Conservation (phyloP, 257 asterid genomes). For the Solanum bulbocastanum region DNA sequence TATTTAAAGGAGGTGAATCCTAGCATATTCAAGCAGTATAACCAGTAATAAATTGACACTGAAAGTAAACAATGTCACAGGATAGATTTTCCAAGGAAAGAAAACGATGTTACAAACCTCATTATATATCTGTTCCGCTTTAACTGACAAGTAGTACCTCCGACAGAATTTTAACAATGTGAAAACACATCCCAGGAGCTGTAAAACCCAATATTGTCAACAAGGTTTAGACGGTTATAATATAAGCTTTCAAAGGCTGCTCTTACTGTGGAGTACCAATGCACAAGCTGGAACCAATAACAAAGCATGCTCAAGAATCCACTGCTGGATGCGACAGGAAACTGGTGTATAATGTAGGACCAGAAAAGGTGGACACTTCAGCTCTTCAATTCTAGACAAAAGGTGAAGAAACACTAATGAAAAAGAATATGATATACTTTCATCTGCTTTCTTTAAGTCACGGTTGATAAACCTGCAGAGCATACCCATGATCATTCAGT, state of each 20-base stretch:
- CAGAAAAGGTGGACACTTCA: conserved; percentile 73
- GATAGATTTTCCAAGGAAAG: background rate
- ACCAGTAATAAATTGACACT: background rate
- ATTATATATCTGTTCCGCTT: conserved; percentile 72
- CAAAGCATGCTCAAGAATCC: conserved; percentile 54
- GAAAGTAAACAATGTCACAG: background rate
- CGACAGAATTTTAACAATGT: conserved; percentile 30
- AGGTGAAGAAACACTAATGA: background rate
- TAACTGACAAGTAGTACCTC: conserved; percentile 43
- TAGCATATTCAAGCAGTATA: background rate
- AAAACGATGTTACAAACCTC: conserved; percentile 36
- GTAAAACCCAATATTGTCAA: conserved; percentile 53
- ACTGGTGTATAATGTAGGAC: conserved; percentile 54
- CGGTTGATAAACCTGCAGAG: background rate
- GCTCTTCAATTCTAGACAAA: conserved; percentile 52
- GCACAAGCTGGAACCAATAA: conserved; percentile 52
- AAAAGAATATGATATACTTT: background rate
- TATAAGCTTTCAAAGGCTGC: conserved; percentile 33
- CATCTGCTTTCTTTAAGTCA: background rate
- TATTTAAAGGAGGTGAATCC: background rate
- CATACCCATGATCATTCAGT: conserved; percentile 42
- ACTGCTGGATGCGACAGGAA: conserved; percentile 46
- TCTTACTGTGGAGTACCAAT: conserved; percentile 50
- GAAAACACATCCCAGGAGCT: conserved; percentile 64
- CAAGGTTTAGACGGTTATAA: conserved; percentile 30